Base-by-base conservation (phyloP, 768 basidiomycete species). In the Rhodotorula graminis region DNA sequence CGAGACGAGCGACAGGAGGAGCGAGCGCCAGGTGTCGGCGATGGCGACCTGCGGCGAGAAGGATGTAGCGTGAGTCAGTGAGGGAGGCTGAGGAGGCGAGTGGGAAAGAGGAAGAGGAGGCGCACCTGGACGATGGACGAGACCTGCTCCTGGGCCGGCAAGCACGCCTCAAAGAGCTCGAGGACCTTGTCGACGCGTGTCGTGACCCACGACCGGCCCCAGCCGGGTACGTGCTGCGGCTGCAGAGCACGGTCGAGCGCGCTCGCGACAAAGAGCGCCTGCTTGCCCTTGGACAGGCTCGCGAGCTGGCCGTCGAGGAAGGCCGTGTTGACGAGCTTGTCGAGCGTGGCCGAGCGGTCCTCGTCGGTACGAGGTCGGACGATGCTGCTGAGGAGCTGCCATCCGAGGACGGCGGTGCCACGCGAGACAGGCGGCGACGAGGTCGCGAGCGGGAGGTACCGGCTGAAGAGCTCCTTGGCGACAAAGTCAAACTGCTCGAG, bases 281-380 rank as follows among this genome's bases (percentile, higher is more conserved):
- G 52, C 46, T 29, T 23, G 33, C 29, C 49, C 29, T 9, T 14
- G 44, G 47, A 29, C 18, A 46, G 18, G n/a, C 9, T 16, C 7
- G 15, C 46, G n/a, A 62, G 29, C 16, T 27, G 21, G 9, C 65
- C 70, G 44, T 75, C 64, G 44, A 75, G 65, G 37, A 75, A 49
- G 27, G 58, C 37, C 19, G 70, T 52, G 62, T 75, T 75, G 70
- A 75, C 53, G 61, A 75, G 68, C 37, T 53, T 50, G 18, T 75
- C 70, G 57, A 75, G 65, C 6, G 16, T 31, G 6, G 74, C 70
- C 5, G 29, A 15, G 16, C 11, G n/a, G 44, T 61, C 62, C 37
- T 16, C 14, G 0, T n/a, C 40, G 1, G 67, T 49, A 2, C 61
- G 70, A 0, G 70, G 67, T 0, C 68, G 64, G 27, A 72, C 31